A percentile compares a stretch with the other conserved stretches of the same genome.
These are phyloP conservation scores for Crithidia thermophila DNA, from an alignment of 208 protist species.

Conservation along the genomic window DNA sequence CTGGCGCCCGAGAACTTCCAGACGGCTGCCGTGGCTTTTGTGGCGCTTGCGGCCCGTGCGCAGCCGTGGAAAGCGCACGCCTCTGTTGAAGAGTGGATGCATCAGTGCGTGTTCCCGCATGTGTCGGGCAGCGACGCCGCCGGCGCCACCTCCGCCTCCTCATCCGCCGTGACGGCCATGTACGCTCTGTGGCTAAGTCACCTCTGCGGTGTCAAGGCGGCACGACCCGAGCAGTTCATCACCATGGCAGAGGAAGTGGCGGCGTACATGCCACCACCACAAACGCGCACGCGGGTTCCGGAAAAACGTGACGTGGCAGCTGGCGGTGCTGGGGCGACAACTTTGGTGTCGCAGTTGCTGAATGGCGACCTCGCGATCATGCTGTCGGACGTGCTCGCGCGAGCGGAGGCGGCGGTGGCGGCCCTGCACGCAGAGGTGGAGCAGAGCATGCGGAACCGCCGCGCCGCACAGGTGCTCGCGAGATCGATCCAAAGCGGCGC, in stretches of 20 bases:
- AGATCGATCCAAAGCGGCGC: constrained; percentile 49
- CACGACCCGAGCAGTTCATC: constrained; percentile 54
- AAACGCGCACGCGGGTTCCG: not conserved
- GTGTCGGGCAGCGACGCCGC: not conserved
- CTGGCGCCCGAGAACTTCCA: not conserved
- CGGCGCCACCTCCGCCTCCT: not conserved
- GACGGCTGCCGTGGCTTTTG: constrained; percentile 39
- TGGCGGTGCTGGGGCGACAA: too few relatives aligned
- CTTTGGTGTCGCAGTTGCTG: too few relatives aligned
- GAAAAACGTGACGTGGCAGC: not conserved
- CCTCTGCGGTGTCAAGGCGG: constrained; percentile 51
- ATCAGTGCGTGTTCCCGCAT: constrained; percentile 33
- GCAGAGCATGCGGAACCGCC: constrained; percentile 16
- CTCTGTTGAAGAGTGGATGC: constrained; percentile 38
- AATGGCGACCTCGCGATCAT: constrained; percentile 16
- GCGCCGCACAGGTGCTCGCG: constrained; percentile 31
- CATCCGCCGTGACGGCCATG: constrained; percentile 16
- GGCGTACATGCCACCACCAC: not conserved
- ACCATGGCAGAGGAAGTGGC: constrained; percentile 24
- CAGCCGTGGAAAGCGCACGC: constrained; percentile 58
- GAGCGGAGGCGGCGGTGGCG: constrained; percentile 16
- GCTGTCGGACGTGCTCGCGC: constrained; percentile 4
- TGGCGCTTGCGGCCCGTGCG: constrained; percentile 31
- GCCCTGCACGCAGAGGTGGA: constrained; percentile 30
- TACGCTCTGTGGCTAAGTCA: constrained; percentile 53